Conservation (phyloP, 306 rosid genomes). For the Casuarina equisetifolia region DNA sequence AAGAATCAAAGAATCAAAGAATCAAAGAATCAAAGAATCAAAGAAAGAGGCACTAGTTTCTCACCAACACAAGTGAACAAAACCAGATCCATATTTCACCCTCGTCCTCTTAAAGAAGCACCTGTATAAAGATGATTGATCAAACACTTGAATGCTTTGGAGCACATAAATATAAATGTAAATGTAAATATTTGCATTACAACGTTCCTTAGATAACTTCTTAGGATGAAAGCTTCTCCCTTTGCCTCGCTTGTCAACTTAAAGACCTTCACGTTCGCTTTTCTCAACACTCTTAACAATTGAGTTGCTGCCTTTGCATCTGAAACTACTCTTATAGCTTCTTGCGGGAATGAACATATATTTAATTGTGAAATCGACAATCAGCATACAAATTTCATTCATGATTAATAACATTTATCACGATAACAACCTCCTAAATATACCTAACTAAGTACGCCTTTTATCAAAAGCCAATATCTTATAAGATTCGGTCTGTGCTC, state of each 20-base stretch:
- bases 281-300: conserved; percentile 52
- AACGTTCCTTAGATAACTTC: conserved; percentile 77
- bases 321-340: conserved; percentile 25
- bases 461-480: not conserved
- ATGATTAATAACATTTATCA: conserved; percentile 5
- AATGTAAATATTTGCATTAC: conserved; percentile 37
- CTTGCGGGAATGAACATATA: conserved; percentile 26
- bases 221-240: conserved; percentile 77
- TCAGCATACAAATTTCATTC: conserved; percentile 34
- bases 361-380: conserved; percentile 19
- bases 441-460: not conserved
- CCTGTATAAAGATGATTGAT: conserved; percentile 43
- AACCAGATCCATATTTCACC: conserved; percentile 96
- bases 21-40: not conserved
- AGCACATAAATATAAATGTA: conserved; percentile 11
- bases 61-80: conserved; percentile 83
- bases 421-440: not conserved
- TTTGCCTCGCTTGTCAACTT: conserved; percentile 70
- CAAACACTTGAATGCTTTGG: conserved; percentile 13
- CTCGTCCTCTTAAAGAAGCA: conserved; percentile 89
- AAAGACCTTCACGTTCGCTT: conserved; percentile 47
- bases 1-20: not conserved
- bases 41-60: conserved; percentile 13
- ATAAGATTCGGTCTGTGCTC: not conserved
- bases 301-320: conserved; percentile 50